Conservation (phyloP, 805 yeast species). For the Wickerhamiella slavikovae region DNA sequence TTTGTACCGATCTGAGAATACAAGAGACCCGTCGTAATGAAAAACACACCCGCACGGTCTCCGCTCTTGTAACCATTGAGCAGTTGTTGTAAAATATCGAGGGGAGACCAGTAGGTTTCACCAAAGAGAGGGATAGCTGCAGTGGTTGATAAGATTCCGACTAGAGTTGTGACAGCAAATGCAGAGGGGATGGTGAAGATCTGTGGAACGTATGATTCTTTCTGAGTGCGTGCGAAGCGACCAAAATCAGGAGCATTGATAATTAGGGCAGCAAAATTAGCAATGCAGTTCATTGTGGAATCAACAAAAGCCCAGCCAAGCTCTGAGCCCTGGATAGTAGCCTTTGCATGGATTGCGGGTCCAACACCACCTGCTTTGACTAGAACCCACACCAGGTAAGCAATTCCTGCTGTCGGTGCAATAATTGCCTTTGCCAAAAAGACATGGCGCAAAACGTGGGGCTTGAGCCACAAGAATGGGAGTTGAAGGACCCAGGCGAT, state of each 20-base stretch:
- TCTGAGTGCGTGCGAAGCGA: conserved; percentile 45
- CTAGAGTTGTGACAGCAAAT: conserved; percentile 58
- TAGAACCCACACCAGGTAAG: conserved; percentile 62
- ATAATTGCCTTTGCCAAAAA: conserved; percentile 60
- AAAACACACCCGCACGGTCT: conserved; percentile 61
- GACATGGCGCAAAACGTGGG: conserved; percentile 60
- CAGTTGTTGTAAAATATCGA: conserved; percentile 48
- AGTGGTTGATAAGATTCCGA: conserved; percentile 66
- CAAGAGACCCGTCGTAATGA: conserved; percentile 49
- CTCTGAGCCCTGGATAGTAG: conserved; percentile 26
- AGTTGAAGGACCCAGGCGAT: conserved; percentile 58
- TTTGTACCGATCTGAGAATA: conserved; percentile 27
- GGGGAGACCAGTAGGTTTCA: conserved; percentile 60
- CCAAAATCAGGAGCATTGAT: conserved; percentile 76
- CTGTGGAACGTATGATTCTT: conserved; percentile 27
- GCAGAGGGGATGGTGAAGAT: conserved; percentile 44
- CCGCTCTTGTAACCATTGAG: conserved; percentile 38
- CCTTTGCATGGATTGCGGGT: not conserved
- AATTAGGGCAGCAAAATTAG: conserved; percentile 73
- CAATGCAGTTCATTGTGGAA: conserved; percentile 58
- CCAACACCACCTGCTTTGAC: conserved; percentile 28
- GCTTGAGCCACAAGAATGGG: conserved; percentile 62
- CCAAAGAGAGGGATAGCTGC: conserved; percentile 50
- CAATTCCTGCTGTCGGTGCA: conserved; percentile 65
- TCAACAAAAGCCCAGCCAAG: conserved; percentile 64